Evolutionary conservation across 345 rosid species (phyloP).

Genomic region (Melastoma malabathricum): DNA sequence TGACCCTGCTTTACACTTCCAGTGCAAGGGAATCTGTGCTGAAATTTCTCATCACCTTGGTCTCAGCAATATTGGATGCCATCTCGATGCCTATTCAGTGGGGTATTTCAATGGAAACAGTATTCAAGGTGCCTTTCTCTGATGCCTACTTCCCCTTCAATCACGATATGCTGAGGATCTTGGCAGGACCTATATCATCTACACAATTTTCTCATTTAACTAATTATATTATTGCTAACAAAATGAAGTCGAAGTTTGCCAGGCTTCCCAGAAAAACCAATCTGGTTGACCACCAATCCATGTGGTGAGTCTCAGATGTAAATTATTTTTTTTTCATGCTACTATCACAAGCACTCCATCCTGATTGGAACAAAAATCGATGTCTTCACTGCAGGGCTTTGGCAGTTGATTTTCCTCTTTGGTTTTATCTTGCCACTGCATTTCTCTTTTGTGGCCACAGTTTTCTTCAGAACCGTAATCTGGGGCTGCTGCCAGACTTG

Average conservation of each 20-base stretch:
- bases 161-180: constrained; percentile 23
- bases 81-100: constrained; percentile 55
- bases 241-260: constrained; percentile 12
- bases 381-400: constrained; percentile 48
- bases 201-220: constrained; percentile 26
- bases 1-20: constrained; percentile 5
- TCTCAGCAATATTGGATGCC: constrained; percentile 30
- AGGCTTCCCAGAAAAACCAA: constrained; percentile 12
- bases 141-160: constrained; percentile 52
- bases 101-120: constrained; percentile 48
- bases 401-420: constrained; percentile 64
- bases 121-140: constrained; percentile 47
- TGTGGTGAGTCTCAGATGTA: constrained; percentile 32
- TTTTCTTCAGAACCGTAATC: constrained; percentile 11
- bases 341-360: not conserved
- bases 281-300: constrained; percentile 38
- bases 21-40: constrained; percentile 56
- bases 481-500: constrained; percentile 4
- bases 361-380: not conserved
- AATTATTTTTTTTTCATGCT: not conserved
- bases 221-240: constrained; percentile 15
- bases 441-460: constrained; percentile 31
- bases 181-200: constrained; percentile 37
- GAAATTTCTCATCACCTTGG: constrained; percentile 43
- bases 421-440: constrained; percentile 66